Percentiles rank a stretch among this genome's conserved stretches.
phyloP scores from a whole-genome alignment of 73 alveolate genomes.

The Blepharisma japonicum region DNA sequence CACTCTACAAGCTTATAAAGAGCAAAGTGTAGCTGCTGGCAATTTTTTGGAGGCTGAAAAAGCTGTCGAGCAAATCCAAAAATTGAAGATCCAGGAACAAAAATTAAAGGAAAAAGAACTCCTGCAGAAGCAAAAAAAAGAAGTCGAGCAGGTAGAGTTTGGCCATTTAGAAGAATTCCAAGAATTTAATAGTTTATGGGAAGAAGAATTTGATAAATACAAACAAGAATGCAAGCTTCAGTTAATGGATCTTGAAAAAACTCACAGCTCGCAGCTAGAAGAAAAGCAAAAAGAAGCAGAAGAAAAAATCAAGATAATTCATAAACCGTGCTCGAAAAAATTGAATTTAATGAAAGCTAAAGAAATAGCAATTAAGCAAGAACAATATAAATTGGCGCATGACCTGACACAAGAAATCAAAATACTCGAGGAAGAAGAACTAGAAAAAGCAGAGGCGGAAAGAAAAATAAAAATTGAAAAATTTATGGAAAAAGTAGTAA shows the following conservation, averaged over 20 bases:
- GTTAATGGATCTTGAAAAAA: background rate
- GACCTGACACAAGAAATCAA: constrained; percentile 1
- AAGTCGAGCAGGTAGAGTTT: background rate
- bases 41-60: constrained; percentile 25
- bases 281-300: background rate
- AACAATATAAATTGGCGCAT: constrained; percentile 16
- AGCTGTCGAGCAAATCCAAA: constrained; percentile 15
- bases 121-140: constrained; percentile 15
- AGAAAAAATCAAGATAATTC: background rate
- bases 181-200: constrained; percentile 13
- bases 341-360: constrained; percentile 10
- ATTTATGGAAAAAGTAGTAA: constrained; percentile 11
- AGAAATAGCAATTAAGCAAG: background rate
- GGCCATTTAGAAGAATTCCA: constrained; percentile 24
- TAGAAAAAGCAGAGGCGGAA: background rate
- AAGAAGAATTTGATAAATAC: constrained; percentile 2
- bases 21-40: constrained; percentile 11
- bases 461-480: constrained; percentile 32
- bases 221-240: background rate
- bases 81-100: constrained; percentile 9
- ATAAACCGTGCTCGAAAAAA: background rate
- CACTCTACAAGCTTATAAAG: constrained; percentile 8
- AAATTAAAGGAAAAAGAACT: constrained; percentile 20
- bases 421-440: background rate
- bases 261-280: background rate